A percentile compares a stretch with the other conserved stretches of the same genome.
phyloP scores from a whole-genome alignment of 2,329 filamentous ascomycete genomes.

The Fusarium succisae region DNA sequence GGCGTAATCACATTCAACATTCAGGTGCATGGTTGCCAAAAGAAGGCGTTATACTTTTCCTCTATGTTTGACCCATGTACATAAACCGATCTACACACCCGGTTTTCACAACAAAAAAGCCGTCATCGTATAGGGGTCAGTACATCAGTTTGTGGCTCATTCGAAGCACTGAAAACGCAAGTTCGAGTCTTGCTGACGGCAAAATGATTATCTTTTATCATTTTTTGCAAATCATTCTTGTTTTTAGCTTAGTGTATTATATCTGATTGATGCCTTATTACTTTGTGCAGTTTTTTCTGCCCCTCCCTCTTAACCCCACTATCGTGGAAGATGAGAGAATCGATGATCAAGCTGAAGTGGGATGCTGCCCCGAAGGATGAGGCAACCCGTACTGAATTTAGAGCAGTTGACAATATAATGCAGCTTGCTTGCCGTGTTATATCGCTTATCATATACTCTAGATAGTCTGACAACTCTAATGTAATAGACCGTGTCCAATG shows the following conservation, averaged over 20 bases:
- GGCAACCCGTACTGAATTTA: neutral
- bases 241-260: neutral
- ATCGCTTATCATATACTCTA: neutral
- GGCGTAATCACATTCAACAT: neutral
- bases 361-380: neutral
- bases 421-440: neutral
- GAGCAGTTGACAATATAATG: neutral
- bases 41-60: neutral
- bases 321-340: neutral
- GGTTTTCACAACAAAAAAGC: constrained; percentile 4
- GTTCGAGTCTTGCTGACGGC: constrained; percentile 40
- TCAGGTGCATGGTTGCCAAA: neutral
- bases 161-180: constrained; percentile 39
- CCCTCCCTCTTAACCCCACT: constrained; percentile 5
- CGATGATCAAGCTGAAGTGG: neutral
- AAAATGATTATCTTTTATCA: constrained; percentile 12
- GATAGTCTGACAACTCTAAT: neutral
- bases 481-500: too few species aligned
- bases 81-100: neutral
- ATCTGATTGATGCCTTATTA: neutral
- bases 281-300: constrained; percentile 4
- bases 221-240: neutral
- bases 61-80: neutral
- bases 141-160: constrained; percentile 37
- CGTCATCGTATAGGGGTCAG: constrained; percentile 39